Base-by-base conservation (phyloP, 78 protist genomes). In the Cavenderia fasciculata region DNA sequence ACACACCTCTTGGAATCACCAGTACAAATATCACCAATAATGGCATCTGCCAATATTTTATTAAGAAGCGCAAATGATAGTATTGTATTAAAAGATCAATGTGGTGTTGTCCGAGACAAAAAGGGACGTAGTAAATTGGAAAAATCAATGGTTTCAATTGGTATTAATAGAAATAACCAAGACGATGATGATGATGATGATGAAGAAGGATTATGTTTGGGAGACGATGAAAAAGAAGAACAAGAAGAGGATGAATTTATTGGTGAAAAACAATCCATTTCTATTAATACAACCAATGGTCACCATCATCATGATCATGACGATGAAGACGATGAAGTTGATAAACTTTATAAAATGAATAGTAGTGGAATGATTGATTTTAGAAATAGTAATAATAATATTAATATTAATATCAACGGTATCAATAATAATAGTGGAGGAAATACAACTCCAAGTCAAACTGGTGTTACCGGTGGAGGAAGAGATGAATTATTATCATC, bases 241-340 rank as follows among this genome's bases (percentile, higher is more conserved):
- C 49, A n/a, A 0, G 8, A 4, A 4, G 38, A 66, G 16, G 27
- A 3, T 2, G 23, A 36, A n/a, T n/a, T n/a, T n/a, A n/a, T n/a
- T n/a, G n/a, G n/a, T n/a, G n/a, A n/a, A n/a, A n/a, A n/a, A n/a
- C n/a, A n/a, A n/a, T n/a, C n/a, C n/a, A n/a, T n/a, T n/a, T n/a
- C n/a, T n/a, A n/a, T n/a, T n/a, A n/a, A n/a, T n/a, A n/a, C 16
- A n/a, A 74, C 56, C 29, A 59, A 47, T 29, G 36, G 23, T 10
- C 63, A 57, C 6, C 16, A 19, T 29, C 12, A 23, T 33, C 21
- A 41, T 38, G 40, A 72, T 1, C 43, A 72, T 21, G 59, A 72
- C 3, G 33, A 41, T 34, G 79, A 72, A 21, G 47, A 61, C 8
- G 85, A 75, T 43, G 54, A 62, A 47, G 62, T 76, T 43, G 70